phyloP scores from a whole-genome alignment of 1,284 basidiomycete species.

The Irpex lacteus region DNA sequence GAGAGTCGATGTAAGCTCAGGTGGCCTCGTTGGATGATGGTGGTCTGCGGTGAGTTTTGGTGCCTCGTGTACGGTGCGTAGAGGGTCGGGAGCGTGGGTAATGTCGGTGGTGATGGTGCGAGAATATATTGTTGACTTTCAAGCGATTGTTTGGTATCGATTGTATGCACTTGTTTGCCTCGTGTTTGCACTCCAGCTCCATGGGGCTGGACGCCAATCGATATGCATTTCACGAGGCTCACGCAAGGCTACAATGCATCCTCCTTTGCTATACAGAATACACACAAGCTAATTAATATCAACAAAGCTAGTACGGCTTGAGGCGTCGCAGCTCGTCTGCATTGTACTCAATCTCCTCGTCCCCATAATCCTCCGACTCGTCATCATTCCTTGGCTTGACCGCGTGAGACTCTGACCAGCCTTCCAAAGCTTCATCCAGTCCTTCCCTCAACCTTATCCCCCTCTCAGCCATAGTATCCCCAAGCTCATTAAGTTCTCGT shows the following conservation, averaged over 20 bases:
- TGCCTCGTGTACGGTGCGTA: not conserved
- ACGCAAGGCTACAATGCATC: not conserved
- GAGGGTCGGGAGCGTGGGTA: not conserved
- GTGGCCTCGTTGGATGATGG: not conserved
- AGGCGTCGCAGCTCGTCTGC: conserved; percentile 59
- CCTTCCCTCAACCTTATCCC: conserved; percentile 70
- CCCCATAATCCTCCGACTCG: conserved; percentile 25
- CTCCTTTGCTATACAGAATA: not conserved
- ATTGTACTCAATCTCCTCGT: conserved; percentile 60
- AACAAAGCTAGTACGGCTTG: conserved; percentile 52
- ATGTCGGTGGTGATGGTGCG: conserved; percentile 2
- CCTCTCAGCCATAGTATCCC: conserved; percentile 81
- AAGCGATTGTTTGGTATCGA: not conserved
- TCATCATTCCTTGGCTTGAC: conserved; percentile 6
- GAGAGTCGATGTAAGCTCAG: not conserved
- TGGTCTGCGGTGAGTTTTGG: not conserved
- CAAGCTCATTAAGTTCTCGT: conserved; percentile 67
- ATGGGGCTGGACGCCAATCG: not conserved
- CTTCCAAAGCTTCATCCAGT: conserved; percentile 60
- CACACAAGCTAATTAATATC: not conserved
- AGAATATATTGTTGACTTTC: conserved; percentile 1
- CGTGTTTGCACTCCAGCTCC: not conserved
- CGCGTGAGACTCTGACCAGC: conserved; percentile 30
- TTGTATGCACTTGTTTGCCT: conserved; percentile 2
- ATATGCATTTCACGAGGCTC: not conserved